Base-by-base conservation (phyloP, 2,329 filamentous ascomycete genomes). In the Botrytis fabae region DNA sequence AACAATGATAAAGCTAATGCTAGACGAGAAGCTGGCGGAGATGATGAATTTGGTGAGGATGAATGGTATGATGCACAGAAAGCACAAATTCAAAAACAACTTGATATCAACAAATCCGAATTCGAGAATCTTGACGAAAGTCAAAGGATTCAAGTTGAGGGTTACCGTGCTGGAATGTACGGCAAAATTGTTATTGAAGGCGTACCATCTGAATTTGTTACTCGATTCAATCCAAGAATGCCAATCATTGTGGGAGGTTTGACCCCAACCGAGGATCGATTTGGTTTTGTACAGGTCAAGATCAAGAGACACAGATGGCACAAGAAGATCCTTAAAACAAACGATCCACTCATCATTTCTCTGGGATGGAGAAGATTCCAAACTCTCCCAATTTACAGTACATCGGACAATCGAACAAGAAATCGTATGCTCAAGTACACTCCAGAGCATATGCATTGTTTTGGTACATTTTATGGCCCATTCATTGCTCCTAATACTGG, bases 341-440 rank as follows among this genome's bases (percentile, higher is more conserved):
- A 97, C 81, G 96, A 99, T 80, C 97, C 96, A 25, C 87, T 99
- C 69, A 97, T 99, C 81, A 96, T 99, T 85, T 98, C 95, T 2
- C 87, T 99, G 61, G 96, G 96, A 60, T 99, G 96, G 96, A 89
- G 96, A 69, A 89, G 96, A 74, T 99, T 99, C 86, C 96, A 98
- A 83, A 91, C 92, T 9, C 86, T 96, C 77, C 95, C 95, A 28
- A 90, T 98, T 74, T 99, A 98, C 88, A 96, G 92, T 84, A 97
- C 96, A 73, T 96, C 93, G 38, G 96, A 98, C 82, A 97, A 93
- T 75, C 90, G 96, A 78, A 97, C 93, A 40, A 89, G 96, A 76
- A 98, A 98, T 83, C 91, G 96, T 73, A 98, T 99, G 95, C 88
- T 99, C 75, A 99, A 99, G 83, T 99, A 99, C 83, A 98, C 95